Evolutionary conservation across 345 rosid species (phyloP).

Genomic region (Diplotaxis tenuifolia): DNA sequence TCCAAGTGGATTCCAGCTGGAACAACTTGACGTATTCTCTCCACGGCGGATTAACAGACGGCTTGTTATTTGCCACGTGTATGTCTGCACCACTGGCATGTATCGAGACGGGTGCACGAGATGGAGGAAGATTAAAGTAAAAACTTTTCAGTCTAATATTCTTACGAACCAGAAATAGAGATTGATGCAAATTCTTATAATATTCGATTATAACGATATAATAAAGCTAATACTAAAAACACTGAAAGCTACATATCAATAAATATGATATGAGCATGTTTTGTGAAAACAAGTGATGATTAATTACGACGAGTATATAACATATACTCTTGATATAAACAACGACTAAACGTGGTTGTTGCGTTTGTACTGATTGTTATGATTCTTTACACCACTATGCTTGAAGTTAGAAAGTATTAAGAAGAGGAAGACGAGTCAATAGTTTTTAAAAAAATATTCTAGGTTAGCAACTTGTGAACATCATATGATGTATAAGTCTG

Average conservation of each 20-base stretch:
- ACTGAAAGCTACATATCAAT: background rate
- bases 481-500: conserved; percentile 23
- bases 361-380: conserved; percentile 2
- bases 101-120: background rate
- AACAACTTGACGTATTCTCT: conserved; percentile 15
- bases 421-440: background rate
- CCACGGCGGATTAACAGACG: conserved; percentile 10
- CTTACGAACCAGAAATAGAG: conserved; percentile 17
- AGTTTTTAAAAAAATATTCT: background rate
- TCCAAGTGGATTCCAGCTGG: conserved; percentile 30
- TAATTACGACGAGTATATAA: background rate
- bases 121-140: background rate
- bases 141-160: conserved; percentile 18
- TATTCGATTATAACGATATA: background rate
- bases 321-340: background rate
- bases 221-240: background rate
- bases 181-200: background rate
- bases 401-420: background rate
- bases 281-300: background rate
- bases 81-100: background rate
- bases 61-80: conserved; percentile 15
- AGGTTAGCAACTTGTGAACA: conserved; percentile 29
- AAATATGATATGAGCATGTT: background rate
- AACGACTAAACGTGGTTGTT: conserved; percentile 6
- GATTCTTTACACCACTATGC: background rate